phyloP scores from a whole-genome alignment of 1,284 basidiomycete genomes.

The Ceratobasidium papillatum region DNA sequence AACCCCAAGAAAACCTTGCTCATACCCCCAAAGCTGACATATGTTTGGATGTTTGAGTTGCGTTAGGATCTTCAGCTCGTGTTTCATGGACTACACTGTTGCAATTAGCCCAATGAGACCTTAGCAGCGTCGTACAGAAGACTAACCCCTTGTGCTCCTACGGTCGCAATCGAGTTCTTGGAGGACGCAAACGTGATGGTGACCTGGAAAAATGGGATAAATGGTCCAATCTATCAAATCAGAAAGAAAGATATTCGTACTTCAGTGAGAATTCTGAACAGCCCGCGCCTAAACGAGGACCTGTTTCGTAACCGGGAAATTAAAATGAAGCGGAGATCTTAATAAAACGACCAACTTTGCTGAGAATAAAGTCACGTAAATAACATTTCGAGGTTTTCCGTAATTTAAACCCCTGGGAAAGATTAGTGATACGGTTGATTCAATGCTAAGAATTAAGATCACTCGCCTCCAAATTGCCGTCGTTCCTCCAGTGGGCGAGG shows the following conservation, averaged over 20 bases:
- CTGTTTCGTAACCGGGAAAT: background rate
- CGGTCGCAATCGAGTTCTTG: background rate
- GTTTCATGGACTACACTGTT: background rate
- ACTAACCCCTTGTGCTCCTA: background rate
- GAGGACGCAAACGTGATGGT: background rate
- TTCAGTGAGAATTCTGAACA: slow-evolving; percentile 8
- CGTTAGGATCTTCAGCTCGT: background rate
- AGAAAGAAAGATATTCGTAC: background rate
- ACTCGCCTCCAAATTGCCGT: background rate
- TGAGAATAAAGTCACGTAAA: background rate
- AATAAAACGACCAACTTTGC: background rate
- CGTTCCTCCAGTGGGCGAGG: background rate
- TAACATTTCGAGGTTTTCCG: background rate
- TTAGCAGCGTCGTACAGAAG: background rate
- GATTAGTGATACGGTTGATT: background rate
- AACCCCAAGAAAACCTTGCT: background rate
- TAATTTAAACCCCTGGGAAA: background rate
- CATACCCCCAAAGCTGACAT: slow-evolving; percentile 10
- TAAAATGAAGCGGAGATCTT: background rate
- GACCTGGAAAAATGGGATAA: background rate
- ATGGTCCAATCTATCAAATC: background rate
- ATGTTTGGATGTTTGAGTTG: slow-evolving; percentile 27
- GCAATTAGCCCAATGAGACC: background rate
- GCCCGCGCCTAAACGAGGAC: background rate
- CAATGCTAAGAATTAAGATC: background rate